Evolutionary conservation across 805 yeast genomes (phyloP).

Genomic region (Cyberlindnera xishuangbannaensis): DNA sequence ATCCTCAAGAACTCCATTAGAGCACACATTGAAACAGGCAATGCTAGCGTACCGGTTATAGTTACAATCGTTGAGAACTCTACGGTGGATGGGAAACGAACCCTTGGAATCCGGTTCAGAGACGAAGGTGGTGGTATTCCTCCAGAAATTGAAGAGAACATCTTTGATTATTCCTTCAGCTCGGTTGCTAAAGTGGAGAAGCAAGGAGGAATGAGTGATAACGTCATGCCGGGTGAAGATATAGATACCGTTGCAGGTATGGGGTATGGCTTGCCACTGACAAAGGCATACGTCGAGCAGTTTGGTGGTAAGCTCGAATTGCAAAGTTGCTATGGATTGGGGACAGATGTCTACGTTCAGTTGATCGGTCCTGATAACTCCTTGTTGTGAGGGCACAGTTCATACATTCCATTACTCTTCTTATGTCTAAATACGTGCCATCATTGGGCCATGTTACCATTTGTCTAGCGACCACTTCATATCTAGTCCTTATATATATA

Average conservation of each 20-base stretch:
- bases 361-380: constrained; percentile 28
- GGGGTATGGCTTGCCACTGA: constrained; percentile 92
- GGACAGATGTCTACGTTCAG: constrained; percentile 69
- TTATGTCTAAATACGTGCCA: too few species aligned
- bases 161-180: constrained; percentile 83
- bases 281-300: constrained; percentile 66
- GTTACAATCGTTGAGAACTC: constrained; percentile 38
- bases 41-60: constrained; percentile 34
- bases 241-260: constrained; percentile 80
- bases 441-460: too few species aligned
- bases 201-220: constrained; percentile 42
- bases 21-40: constrained; percentile 72
- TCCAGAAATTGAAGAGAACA: constrained; percentile 54
- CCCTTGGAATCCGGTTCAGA: constrained; percentile 65
- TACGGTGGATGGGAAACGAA: constrained; percentile 20
- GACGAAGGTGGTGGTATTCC: constrained; percentile 90
- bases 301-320: constrained; percentile 66
- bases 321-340: constrained; percentile 70
- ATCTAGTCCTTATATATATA: constrained; percentile 5
- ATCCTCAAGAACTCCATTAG: constrained; percentile 80
- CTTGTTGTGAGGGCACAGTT: constrained; percentile 7
- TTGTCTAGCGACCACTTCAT: too few species aligned
- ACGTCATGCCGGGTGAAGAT: constrained; percentile 66
- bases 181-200: constrained; percentile 60
- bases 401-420: too few species aligned